Evolutionary conservation across 2,329 filamentous ascomycete genomes (phyloP).

Genomic region (Emergomyces orientalis): DNA sequence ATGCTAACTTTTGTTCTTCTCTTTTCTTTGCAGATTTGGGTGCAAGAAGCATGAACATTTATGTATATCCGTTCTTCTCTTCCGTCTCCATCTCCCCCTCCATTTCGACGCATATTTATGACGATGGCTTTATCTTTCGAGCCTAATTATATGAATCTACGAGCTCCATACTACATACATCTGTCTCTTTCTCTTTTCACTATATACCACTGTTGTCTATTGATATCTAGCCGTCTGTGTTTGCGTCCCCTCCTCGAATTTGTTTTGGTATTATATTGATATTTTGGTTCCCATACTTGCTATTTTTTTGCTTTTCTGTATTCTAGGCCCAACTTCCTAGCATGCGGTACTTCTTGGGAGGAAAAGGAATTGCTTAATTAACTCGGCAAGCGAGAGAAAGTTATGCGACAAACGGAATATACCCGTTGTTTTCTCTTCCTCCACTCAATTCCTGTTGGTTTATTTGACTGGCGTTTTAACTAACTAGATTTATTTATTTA

Average conservation of each 20-base stretch:
- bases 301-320: background rate
- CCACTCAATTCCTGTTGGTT: background rate
- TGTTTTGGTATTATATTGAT: background rate
- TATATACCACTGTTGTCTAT: background rate
- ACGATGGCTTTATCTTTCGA: background rate
- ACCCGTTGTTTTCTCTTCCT: background rate
- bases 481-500: background rate
- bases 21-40: constrained; percentile 16
- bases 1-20: constrained; percentile 3
- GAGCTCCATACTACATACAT: background rate
- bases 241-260: background rate
- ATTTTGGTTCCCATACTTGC: background rate
- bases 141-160: background rate
- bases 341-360: constrained; percentile 8
- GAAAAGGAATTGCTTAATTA: constrained; percentile 2
- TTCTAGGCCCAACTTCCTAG: constrained; percentile 1
- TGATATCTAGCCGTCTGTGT: background rate
- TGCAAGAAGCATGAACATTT: constrained; percentile 13
- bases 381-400: background rate
- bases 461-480: background rate
- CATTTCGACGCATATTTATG: background rate
- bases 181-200: background rate
- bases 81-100: background rate
- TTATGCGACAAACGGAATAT: background rate
- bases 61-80: background rate